Conservation (phyloP, 2,329 filamentous ascomycete species). For the Hypoxylon sp. region DNA sequence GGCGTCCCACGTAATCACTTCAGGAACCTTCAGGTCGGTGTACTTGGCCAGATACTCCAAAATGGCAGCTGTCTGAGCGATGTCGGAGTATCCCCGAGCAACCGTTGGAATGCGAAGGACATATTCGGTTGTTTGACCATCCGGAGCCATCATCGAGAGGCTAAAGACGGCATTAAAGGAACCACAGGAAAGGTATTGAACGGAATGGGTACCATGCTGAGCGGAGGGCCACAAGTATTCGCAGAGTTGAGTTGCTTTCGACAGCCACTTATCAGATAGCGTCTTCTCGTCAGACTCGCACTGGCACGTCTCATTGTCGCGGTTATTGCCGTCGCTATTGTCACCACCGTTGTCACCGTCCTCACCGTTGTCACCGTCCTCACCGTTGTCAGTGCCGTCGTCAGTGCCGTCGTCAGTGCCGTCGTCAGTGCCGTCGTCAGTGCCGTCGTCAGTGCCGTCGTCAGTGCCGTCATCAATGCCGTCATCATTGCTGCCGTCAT, state of each 20-base stretch:
- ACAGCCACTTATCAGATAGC: slow-evolving; percentile 8
- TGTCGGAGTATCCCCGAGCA: background rate
- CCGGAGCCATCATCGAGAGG: slow-evolving; percentile 10
- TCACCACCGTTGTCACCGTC: background rate
- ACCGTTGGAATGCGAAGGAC: slow-evolving; percentile 25
- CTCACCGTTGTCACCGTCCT: background rate
- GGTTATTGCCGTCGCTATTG: background rate
- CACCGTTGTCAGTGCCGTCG: background rate
- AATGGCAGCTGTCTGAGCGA: slow-evolving; percentile 12
- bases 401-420: too few relatives aligned
- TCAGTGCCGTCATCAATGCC: too few relatives aligned
- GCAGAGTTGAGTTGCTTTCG: slow-evolving; percentile 24
- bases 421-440: background rate
- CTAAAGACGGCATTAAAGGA: slow-evolving; percentile 25
- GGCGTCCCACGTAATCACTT: slow-evolving; percentile 31
- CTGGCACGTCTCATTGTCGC: background rate
- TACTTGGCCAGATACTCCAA: slow-evolving; percentile 18
- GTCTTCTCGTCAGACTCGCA: slow-evolving; percentile 4
- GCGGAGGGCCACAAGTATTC: slow-evolving; percentile 19
- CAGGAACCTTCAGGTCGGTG: slow-evolving; percentile 28
- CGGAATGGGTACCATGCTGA: slow-evolving; percentile 6
- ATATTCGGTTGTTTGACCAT: slow-evolving; percentile 13
- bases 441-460: too few relatives aligned
- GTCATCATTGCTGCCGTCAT: background rate
- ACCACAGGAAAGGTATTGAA: slow-evolving; percentile 19